Conservation (phyloP, 1,284 basidiomycete species). For the Mycosarcoma maydis region DNA sequence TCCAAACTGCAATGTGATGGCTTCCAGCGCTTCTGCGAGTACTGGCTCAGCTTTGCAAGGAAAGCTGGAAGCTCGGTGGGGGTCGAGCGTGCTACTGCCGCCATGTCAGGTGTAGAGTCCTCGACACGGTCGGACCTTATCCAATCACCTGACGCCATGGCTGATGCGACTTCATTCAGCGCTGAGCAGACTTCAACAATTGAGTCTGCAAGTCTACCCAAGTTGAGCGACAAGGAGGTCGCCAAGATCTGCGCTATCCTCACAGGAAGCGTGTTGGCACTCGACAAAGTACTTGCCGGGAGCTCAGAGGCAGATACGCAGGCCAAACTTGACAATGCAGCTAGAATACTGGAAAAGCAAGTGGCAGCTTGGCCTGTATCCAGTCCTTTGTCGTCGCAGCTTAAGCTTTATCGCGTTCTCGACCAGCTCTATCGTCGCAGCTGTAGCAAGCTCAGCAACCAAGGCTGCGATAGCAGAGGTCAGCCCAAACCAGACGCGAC, state of each 20-base stretch:
- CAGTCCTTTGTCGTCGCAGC: slow-evolving; percentile 19
- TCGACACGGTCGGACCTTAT: not conserved
- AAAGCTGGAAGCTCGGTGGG: slow-evolving; percentile 31
- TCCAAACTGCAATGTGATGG: slow-evolving; percentile 26
- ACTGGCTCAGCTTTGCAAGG: slow-evolving; percentile 45
- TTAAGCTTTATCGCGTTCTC: slow-evolving; percentile 44
- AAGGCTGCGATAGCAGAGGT: slow-evolving; percentile 37
- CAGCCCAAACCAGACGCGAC: slow-evolving; percentile 24
- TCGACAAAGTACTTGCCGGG: slow-evolving; percentile 33
- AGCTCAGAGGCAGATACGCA: slow-evolving; percentile 20
- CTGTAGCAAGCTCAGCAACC: slow-evolving; percentile 28
- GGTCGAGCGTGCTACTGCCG: slow-evolving; percentile 33
- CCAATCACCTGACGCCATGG: no score
- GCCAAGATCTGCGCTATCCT: slow-evolving; percentile 23
- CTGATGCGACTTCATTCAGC: no score
- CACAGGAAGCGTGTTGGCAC: slow-evolving; percentile 28
- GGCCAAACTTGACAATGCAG: slow-evolving; percentile 23
- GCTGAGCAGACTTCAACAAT: no score
- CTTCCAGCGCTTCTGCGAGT: slow-evolving; percentile 45
- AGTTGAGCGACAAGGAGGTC: slow-evolving; percentile 19
- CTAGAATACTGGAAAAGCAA: slow-evolving; percentile 5
- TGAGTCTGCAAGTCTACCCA: no score
- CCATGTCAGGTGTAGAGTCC: slow-evolving; percentile 6
- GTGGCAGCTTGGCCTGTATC: slow-evolving; percentile 21
- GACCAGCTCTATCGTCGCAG: slow-evolving; percentile 44